These are phyloP conservation scores for Basidioascus undulatus DNA, from an alignment of 768 basidiomycete genomes.

Conservation along the genomic window DNA sequence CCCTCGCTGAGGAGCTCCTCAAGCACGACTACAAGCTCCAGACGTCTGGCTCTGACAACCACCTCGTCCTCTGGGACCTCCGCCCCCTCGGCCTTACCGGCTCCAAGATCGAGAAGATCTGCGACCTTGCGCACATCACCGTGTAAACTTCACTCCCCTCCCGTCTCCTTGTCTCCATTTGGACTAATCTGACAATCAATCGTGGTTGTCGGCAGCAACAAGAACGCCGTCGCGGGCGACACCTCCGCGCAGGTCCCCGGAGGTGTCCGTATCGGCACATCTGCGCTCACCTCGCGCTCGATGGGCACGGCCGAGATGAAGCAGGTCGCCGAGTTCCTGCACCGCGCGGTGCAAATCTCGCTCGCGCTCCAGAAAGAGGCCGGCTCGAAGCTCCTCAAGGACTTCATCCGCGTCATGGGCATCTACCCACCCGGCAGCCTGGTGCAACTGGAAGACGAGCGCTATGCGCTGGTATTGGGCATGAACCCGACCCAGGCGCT, in stretches of 20 bases:
- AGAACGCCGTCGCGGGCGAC: slow-evolving; percentile 94
- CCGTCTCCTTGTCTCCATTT: not conserved
- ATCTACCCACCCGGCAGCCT: too few relatives aligned
- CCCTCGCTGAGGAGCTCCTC: slow-evolving; percentile 46
- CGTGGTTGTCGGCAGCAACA: too few relatives aligned
- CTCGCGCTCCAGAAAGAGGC: slow-evolving; percentile 80
- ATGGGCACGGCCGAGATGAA: slow-evolving; percentile 75
- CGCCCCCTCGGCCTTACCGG: slow-evolving; percentile 89
- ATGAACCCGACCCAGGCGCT: too few relatives aligned
- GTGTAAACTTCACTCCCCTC: slow-evolving; percentile 40
- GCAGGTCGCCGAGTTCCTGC: slow-evolving; percentile 66
- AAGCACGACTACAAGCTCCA: slow-evolving; percentile 82
- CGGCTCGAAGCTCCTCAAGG: slow-evolving; percentile 79
- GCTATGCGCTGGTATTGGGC: too few relatives aligned
- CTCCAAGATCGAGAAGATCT: slow-evolving; percentile 93
- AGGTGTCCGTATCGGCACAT: slow-evolving; percentile 86
- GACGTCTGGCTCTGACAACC: slow-evolving; percentile 90
- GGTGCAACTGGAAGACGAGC: too few relatives aligned
- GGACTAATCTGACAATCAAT: not conserved
- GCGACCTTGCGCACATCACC: slow-evolving; percentile 86
- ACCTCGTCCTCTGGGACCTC: slow-evolving; percentile 92
- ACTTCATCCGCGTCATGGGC: slow-evolving; percentile 63
- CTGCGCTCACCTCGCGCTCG: slow-evolving; percentile 80
- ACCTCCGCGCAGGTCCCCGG: slow-evolving; percentile 86
- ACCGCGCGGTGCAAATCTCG: slow-evolving; percentile 80